Evolutionary conservation across 2,329 filamentous ascomycete genomes (phyloP).

Genomic region (Colletotrichum musicola): DNA sequence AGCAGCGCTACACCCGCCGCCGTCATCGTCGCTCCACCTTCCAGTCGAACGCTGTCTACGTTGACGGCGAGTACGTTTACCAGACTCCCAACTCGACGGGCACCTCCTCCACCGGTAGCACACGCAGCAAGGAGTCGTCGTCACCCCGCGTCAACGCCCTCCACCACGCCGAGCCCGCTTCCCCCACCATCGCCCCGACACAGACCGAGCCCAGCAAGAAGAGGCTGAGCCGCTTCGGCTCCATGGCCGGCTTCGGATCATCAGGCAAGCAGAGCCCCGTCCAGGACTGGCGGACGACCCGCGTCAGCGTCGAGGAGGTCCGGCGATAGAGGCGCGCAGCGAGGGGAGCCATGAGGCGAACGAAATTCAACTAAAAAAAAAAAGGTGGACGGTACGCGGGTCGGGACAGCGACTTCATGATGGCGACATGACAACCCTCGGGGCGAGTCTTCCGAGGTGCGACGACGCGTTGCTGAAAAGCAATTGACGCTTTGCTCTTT

Average conservation of each 20-base stretch:
- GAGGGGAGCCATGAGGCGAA: not conserved
- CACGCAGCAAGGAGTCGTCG: constrained; percentile 46
- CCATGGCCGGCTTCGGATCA: constrained; percentile 67
- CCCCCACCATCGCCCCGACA: constrained; percentile 43
- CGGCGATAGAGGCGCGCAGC: constrained; percentile 22
- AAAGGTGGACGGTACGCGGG: constrained; percentile 15
- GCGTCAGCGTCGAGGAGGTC: constrained; percentile 41
- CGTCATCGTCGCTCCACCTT: constrained; percentile 90
- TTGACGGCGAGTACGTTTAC: constrained; percentile 96
- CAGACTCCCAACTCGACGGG: constrained; percentile 71
- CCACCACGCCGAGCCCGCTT: constrained; percentile 49
- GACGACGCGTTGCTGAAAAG: constrained; percentile 26
- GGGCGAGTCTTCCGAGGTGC: constrained; percentile 30
- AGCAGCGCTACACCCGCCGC: constrained; percentile 93
- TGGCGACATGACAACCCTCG: constrained; percentile 34
- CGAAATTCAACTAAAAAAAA: constrained; percentile 1
- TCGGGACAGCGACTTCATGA: constrained; percentile 31
- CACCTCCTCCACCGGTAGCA: constrained; percentile 62
- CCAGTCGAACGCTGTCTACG: constrained; percentile 88
- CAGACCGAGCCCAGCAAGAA: constrained; percentile 55
- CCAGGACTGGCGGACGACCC: constrained; percentile 57
- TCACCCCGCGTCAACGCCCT: constrained; percentile 51
- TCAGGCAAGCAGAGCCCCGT: constrained; percentile 50
- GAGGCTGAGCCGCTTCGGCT: constrained; percentile 66
- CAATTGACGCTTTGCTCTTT: constrained; percentile 33